Percentiles rank a stretch among this genome's conserved stretches.
These are phyloP conservation scores for Marasmius fiardii DNA, from an alignment of 1,284 basidiomycete species.

Conservation along the genomic window DNA sequence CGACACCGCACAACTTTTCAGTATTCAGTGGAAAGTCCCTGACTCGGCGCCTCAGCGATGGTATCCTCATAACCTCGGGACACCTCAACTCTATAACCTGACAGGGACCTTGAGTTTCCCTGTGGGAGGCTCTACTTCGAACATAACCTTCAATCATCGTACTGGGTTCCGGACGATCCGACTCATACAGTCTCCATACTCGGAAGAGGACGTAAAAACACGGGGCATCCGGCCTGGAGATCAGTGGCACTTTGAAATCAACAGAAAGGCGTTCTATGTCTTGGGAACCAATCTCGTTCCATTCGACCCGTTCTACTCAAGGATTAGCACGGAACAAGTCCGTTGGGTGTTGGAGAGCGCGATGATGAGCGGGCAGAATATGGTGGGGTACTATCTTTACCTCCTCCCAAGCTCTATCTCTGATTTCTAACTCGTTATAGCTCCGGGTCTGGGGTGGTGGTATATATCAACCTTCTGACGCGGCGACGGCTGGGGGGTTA, in stretches of 20 bases:
- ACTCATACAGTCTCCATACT: conserved; percentile 46
- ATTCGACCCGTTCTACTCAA: conserved; percentile 56
- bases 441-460: conserved; percentile 60
- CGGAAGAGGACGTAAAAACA: conserved; percentile 36
- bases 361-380: conserved; percentile 53
- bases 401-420: neutral
- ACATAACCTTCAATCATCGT: conserved; percentile 32
- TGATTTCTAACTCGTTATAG: conserved; percentile 27
- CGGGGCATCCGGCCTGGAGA: conserved; percentile 56
- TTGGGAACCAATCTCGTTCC: conserved; percentile 58
- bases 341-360: conserved; percentile 57
- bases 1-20: conserved; percentile 35
- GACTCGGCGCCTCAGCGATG: conserved; percentile 46
- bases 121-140: conserved; percentile 4
- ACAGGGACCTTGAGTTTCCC: conserved; percentile 26
- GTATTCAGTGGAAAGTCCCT: conserved; percentile 42
- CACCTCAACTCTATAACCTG: conserved; percentile 51
- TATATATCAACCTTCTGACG: conserved; percentile 44
- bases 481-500: conserved; percentile 39
- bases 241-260: conserved; percentile 58
- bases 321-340: conserved; percentile 47
- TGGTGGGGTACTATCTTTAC: conserved; percentile 31
- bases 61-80: conserved; percentile 54
- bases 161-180: conserved; percentile 58
- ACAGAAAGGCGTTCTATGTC: conserved; percentile 53